Conservation (phyloP, 257 asterid species). For the Plantago major region DNA sequence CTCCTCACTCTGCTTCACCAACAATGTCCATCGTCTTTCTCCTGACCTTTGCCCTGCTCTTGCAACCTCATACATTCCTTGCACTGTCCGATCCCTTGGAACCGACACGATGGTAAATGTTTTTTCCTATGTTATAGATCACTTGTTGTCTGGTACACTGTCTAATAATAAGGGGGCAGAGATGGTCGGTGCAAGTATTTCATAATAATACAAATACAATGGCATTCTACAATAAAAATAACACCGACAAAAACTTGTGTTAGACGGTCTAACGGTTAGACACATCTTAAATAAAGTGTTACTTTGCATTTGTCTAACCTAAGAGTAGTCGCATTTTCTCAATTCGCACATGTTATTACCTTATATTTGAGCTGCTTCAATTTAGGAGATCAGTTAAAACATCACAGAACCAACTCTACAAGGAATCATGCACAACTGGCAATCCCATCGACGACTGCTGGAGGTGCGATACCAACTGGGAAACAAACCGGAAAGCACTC, state of each 20-base stretch:
- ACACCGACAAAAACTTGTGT: too few species aligned
- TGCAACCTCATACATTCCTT: conserved; percentile 12
- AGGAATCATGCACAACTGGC: conserved; percentile 40
- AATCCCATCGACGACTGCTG: conserved; percentile 76
- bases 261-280: too few species aligned
- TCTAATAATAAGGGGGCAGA: background rate
- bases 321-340: too few species aligned
- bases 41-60: conserved; percentile 19
- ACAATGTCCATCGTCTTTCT: conserved; percentile 25
- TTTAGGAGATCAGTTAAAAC: conserved; percentile 30
- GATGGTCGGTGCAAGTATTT: too few species aligned
- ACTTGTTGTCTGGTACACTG: background rate
- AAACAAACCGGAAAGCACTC: conserved; percentile 46
- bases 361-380: background rate
- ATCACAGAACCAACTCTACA: conserved; percentile 15
- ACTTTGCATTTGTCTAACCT: too few species aligned
- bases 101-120: conserved; percentile 28
- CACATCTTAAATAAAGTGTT: too few species aligned
- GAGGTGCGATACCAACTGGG: conserved; percentile 69
- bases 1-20: background rate
- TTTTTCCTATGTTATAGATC: background rate
- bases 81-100: conserved; percentile 12
- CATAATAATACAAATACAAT: too few species aligned
- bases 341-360: too few species aligned
- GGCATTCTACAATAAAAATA: too few species aligned